Percentiles rank a stretch among this genome's conserved stretches.
These are phyloP conservation scores for Metschnikowia bowlesiae DNA, from an alignment of 805 yeast species.

Conservation along the genomic window DNA sequence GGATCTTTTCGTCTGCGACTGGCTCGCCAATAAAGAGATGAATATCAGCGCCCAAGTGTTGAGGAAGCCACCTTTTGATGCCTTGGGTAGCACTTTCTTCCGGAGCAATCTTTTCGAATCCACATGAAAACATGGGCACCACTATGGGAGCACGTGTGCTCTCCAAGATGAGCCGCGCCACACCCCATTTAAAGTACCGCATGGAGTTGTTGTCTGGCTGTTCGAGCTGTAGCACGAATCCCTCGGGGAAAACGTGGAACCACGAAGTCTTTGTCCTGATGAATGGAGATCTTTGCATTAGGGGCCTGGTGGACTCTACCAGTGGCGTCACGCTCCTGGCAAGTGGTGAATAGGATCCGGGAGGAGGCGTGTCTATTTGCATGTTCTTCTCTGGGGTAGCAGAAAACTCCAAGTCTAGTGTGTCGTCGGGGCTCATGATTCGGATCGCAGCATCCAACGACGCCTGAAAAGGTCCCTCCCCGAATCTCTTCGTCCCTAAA, in stretches of 20 bases:
- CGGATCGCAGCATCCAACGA: conserved; percentile 83
- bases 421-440: conserved; percentile 74
- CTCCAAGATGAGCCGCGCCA: conserved; percentile 77
- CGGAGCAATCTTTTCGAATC: conserved; percentile 83
- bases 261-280: conserved; percentile 67
- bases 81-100: conserved; percentile 59
- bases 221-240: conserved; percentile 79
- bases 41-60: conserved; percentile 62
- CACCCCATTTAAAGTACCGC: conserved; percentile 96
- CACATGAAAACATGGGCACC: conserved; percentile 80
- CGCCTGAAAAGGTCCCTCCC: conserved; percentile 90
- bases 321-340: conserved; percentile 24
- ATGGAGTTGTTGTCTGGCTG: conserved; percentile 80
- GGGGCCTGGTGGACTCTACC: conserved; percentile 26
- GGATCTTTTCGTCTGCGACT: conserved; percentile 56
- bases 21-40: conserved; percentile 70
- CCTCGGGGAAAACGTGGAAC: conserved; percentile 96
- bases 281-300: conserved; percentile 46
- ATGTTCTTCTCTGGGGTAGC: background rate
- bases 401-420: conserved; percentile 43
- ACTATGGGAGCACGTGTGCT: conserved; percentile 79
- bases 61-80: conserved; percentile 56
- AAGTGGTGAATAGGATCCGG: conserved; percentile 3
- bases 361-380: too few species aligned
- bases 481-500: conserved; percentile 82